Evolutionary conservation across 495 filamentous ascomycete genomes (phyloP), one percentile per base, ranked within the genome.

Genomic region (Xanthoparmelia taractica): DNA sequence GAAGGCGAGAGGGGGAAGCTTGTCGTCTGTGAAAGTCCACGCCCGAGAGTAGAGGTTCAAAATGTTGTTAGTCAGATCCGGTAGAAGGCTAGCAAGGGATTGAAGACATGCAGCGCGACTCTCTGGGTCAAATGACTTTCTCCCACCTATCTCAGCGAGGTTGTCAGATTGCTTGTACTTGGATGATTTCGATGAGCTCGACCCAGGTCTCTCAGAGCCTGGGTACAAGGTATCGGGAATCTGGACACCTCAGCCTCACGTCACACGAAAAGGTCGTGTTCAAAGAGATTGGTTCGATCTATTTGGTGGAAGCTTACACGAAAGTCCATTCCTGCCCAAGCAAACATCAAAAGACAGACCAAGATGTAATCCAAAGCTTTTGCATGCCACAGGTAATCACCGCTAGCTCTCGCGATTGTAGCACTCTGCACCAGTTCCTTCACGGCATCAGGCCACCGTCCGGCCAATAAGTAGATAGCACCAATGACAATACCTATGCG

Each of bases 361-460:
- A 92, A 75, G 66, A 94, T 88, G 13, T 90, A 86, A 69, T 97
- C 94, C 37, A 97, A 80, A 5, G 89, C 92, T 75, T 97, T 99
- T 17, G 88, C 94, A 78, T 97, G 90, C 94, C 94, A 99, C 11
- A 96, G 72, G 77, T 96, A 89, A 73, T 97, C 94, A 71, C 89
- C 92, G 67, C 86, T 84, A 40, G 84, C 85, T 71, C 88, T 89
- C 20, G 91, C 89, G 65, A 86, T 82, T 15, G 84, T 82, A 11
- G 87, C 90, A 56, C 87, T 87, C 59, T 97, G 92, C 31, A 85
- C 77, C 37, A 97, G 80, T 72, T 96, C 91, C 71, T 85, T 91
- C 36, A 97, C 69, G 23, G 95, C 92, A 77, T 96, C 92, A 37
- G 82, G 83, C 90, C 92, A 96, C 65, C 90, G 82, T 38, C 94